Conservation (phyloP, 2,329 filamentous ascomycete species). For the Stagonosporopsis tanaceti region DNA sequence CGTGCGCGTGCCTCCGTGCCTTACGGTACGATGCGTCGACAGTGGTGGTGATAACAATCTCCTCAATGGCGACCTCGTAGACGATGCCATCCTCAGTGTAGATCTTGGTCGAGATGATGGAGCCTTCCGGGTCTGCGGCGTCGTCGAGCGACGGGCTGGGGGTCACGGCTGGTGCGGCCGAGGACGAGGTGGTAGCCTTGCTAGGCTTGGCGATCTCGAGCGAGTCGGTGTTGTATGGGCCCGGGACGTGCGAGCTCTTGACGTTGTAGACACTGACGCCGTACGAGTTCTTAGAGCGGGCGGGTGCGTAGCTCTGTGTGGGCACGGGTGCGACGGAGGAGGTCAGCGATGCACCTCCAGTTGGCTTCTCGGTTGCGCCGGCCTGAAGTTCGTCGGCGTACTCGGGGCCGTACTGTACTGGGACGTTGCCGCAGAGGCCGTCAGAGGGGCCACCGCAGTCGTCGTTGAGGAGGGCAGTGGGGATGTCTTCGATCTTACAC, state of each 20-base stretch:
- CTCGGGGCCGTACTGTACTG: conserved; percentile 56
- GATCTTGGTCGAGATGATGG: conserved; percentile 51
- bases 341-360: conserved; percentile 27
- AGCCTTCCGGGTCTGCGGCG: conserved; percentile 15
- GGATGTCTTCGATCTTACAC: conserved; percentile 70
- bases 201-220: conserved; percentile 17
- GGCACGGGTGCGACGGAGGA: conserved; percentile 37
- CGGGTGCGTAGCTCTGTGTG: conserved; percentile 45
- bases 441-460: conserved; percentile 64
- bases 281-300: conserved; percentile 40
- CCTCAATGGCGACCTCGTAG: conserved; percentile 55
- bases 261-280: conserved; percentile 46
- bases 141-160: conserved; percentile 29
- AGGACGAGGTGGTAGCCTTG: conserved; percentile 4
- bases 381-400: conserved; percentile 47
- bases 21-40: conserved; percentile 38
- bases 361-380: conserved; percentile 32
- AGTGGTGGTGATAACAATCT: conserved; percentile 54
- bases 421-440: conserved; percentile 72
- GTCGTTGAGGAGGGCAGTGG: conserved; percentile 64
- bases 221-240: conserved; percentile 16
- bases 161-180: conserved; percentile 24
- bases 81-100: conserved; percentile 55
- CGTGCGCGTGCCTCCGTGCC: conserved; percentile 37
- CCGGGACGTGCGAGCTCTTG: conserved; percentile 11